Base-by-base conservation (phyloP, 2,329 filamentous ascomycete species). In the Bisporella sp. region DNA sequence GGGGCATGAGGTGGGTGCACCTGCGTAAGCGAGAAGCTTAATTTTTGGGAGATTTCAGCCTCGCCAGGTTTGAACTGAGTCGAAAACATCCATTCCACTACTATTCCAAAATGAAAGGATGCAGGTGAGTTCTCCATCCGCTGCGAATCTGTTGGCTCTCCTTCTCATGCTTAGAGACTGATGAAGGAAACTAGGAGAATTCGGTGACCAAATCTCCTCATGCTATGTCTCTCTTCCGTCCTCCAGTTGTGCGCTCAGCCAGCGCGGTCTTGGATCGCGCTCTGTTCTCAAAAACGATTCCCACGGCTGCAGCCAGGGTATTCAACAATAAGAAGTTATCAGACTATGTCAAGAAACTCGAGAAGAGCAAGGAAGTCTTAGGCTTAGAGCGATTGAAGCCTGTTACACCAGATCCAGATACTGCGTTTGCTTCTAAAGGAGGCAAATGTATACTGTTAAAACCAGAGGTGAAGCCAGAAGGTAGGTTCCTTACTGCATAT, bases 241-340 rank as follows among this genome's bases (percentile, higher is more conserved):
- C 90, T 44, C 90, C 91, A 29, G 75, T 90, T 53, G 85, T 92
- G 61, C 85, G 87, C 67, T 66, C 69, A 6, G 46, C 52, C 31
- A 83, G 85, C 53, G 87, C 68, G 6, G 50, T 50, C 33, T 81
- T 99, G 56, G 91, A 99, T 71, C 84, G 88, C 58, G 77, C 84
- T 12, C 84, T 95, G 56, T 97, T 97, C 72, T 75, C 79, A 47
- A 89, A 85, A 66, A 87, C 77, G 1, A 72, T 96, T 49, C 82
- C 85, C 29, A 74, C 92, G 29, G 80, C 89, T 6, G 91, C 90
- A 3, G 92, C 90, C 5, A 80, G 85, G 37, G 74, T 97, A 42
- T 78, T 81, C 57, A 86, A 93, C 64, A 79, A 79, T 54, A 85
- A 81, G 59, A 80, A 89, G 60, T 89, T 97, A 50, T 78, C 84